Base-by-base conservation (phyloP, 139 green algal genomes). In the Penium margaritaceum region DNA sequence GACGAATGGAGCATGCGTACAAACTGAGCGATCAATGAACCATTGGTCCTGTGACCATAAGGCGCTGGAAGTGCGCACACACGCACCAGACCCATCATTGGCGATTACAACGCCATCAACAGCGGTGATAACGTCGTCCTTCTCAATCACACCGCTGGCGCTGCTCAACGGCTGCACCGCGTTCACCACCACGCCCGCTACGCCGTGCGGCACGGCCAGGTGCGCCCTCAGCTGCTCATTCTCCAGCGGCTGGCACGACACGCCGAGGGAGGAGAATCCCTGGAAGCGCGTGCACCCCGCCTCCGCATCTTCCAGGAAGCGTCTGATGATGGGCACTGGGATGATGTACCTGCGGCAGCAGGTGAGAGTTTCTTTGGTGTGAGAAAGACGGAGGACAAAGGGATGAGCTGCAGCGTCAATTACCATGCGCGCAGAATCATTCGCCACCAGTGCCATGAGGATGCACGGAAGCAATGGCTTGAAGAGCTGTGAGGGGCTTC, bases 231-330 rank as follows among this genome's bases (percentile, higher is more conserved):
- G 79, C 73, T 90, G 78, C 21, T 63, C 61, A 73, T 90, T 91
- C 79, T 92, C 88, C 69, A 89, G 70, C 51, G 78, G 82, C 66
- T 92, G 88, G 38, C 86, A 91, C 68, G 84, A 58, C 19, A 92
- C 70, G 17, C 87, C 88, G 34, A 92, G 78, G 1, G 67, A 79
- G 72, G 77, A 87, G 79, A 88, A 91, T 24, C 87, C 70, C 33
- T 43, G 27, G 36, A 78, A 82, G 33, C 30, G 35, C 32, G 63
- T 33, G 39, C 65, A 37, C 2, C 27, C 19, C 51, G 30, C 4
- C 27, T 84, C 41, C 12, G 86, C 95, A 81, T 98, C 94, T 2
- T 70, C 64, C 19, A 98, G 81, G 81, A 98, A 98, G 83, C 97
- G 94, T 24, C 85, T 53, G n/a, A 98, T 89, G 6, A 98, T 91